Conservation (phyloP, 208 protist species). For the Acanthamoeba castellanii region DNA sequence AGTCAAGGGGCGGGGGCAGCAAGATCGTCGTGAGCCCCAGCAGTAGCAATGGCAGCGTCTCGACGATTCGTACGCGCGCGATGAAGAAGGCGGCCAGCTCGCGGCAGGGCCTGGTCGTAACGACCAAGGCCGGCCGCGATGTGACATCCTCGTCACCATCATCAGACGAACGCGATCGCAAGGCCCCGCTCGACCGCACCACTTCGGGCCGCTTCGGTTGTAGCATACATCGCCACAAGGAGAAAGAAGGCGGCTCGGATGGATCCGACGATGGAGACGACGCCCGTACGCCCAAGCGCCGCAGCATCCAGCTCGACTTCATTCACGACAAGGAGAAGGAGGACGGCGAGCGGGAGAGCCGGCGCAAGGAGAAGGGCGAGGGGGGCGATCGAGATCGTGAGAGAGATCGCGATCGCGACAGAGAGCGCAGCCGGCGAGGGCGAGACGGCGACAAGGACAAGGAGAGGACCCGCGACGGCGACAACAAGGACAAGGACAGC, state of each 20-base stretch:
- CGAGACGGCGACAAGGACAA: background rate
- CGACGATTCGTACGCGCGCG: background rate
- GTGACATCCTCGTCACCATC: background rate
- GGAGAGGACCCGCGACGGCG: background rate
- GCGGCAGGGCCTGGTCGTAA: background rate
- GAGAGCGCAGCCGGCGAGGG: background rate
- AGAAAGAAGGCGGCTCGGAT: background rate
- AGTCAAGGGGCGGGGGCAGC: background rate
- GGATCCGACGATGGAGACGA: background rate
- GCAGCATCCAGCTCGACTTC: constrained; percentile 38
- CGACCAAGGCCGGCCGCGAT: background rate
- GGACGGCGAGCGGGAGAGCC: background rate
- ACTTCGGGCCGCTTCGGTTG: background rate
- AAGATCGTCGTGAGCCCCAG: background rate
- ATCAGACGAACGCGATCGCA: background rate
- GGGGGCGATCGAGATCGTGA: background rate
- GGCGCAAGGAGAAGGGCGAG: background rate
- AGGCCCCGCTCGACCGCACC: background rate
- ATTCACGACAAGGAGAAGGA: background rate
- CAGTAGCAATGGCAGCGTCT: background rate
- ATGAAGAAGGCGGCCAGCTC: constrained; percentile 58
- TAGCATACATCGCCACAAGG: background rate
- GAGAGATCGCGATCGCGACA: background rate
- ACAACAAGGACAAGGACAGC: background rate
- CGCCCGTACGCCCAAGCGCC: background rate